These are phyloP conservation scores for Ustilago esculenta DNA, from an alignment of 1,284 basidiomycete genomes.

Conservation along the genomic window DNA sequence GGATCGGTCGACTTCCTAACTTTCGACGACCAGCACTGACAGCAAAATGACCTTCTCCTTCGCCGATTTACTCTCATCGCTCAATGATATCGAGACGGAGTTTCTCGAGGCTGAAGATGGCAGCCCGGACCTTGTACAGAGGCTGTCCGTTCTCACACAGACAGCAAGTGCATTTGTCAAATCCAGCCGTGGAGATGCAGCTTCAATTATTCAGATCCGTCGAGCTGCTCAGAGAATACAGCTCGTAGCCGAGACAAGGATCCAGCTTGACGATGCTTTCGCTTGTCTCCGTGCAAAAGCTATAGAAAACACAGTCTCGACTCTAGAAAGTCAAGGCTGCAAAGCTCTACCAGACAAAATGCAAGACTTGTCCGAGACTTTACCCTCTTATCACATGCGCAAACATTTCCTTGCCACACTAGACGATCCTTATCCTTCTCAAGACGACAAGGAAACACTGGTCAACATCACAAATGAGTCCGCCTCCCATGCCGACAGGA, in stretches of 20 bases:
- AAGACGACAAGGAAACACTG: constrained; percentile 46
- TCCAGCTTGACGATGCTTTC: background rate
- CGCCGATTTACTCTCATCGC: background rate
- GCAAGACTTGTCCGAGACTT: constrained; percentile 13
- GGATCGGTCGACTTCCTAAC: too few relatives aligned
- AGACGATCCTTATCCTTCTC: constrained; percentile 52
- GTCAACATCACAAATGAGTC: constrained; percentile 43
- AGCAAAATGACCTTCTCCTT: too few relatives aligned
- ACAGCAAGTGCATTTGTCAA: too few relatives aligned
- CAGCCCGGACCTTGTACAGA: too few relatives aligned
- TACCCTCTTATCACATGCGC: constrained; percentile 47
- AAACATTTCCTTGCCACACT: constrained; percentile 55
- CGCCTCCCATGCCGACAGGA: background rate
- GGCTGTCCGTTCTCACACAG: too few relatives aligned
- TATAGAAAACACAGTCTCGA: too few relatives aligned
- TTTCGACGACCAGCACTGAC: too few relatives aligned
- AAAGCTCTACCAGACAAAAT: background rate
- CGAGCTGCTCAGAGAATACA: background rate
- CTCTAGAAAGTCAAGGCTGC: too few relatives aligned
- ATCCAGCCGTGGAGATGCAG: too few relatives aligned
- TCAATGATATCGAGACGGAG: background rate
- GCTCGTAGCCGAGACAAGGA: background rate
- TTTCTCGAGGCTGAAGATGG: too few relatives aligned
- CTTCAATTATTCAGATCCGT: constrained; percentile 4
- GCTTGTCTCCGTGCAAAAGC: too few relatives aligned